Evolutionary conservation across 75 land plant genomes (phyloP).

Genomic region (Picea sitchensis): DNA sequence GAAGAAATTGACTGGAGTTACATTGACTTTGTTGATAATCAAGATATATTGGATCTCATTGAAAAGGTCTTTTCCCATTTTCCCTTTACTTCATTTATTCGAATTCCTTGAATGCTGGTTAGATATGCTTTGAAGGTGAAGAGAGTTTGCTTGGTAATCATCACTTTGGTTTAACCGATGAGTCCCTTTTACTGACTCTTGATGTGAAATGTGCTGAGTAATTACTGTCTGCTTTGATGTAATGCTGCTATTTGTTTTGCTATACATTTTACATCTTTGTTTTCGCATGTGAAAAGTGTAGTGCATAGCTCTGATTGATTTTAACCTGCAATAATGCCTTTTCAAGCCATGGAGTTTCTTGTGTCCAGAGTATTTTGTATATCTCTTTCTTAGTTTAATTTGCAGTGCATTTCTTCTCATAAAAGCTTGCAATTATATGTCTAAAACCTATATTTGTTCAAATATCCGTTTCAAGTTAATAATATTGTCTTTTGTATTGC

Average conservation of each 20-base stretch:
- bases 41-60: conserved; percentile 93
- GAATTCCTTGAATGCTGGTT: not conserved
- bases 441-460: not conserved
- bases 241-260: not conserved
- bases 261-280: not conserved
- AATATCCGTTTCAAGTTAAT: not conserved
- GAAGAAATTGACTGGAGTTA: conserved; percentile 99
- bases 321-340: not conserved
- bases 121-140: not conserved
- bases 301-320: not conserved
- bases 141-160: not conserved
- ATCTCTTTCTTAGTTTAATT: not conserved
- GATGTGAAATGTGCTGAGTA: too few relatives aligned
- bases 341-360: not conserved
- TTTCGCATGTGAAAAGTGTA: not conserved
- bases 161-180: too few relatives aligned
- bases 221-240: not conserved
- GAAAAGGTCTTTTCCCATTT: conserved; percentile 63
- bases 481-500: conserved; percentile 27
- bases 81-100: not conserved
- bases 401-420: not conserved
- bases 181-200: too few relatives aligned
- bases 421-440: not conserved
- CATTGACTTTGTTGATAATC: conserved; percentile 97
- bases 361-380: not conserved